Evolutionary conservation across 345 rosid genomes (phyloP).

Genomic region (Hevea brasiliensis): DNA sequence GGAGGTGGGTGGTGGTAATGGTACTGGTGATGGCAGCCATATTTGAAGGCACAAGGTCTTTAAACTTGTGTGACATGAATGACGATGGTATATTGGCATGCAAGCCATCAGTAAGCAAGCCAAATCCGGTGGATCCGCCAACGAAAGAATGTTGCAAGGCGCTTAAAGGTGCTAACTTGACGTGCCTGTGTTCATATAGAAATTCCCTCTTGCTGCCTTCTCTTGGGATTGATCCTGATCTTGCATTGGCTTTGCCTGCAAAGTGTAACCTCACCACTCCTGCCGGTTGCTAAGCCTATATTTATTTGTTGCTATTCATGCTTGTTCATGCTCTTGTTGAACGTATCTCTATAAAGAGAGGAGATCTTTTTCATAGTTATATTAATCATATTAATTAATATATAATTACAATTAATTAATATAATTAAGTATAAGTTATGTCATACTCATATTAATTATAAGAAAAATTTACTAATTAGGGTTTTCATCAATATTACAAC

Average conservation of each 20-base stretch:
- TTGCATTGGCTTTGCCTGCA: slow-evolving; percentile 55
- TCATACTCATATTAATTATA: too few relatives aligned
- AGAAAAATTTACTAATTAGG: too few relatives aligned
- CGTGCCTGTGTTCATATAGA: slow-evolving; percentile 64
- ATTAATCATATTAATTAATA: too few relatives aligned
- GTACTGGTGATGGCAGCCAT: slow-evolving; percentile 10
- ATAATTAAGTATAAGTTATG: too few relatives aligned
- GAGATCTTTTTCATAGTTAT: too few relatives aligned
- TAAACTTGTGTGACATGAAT: slow-evolving; percentile 47
- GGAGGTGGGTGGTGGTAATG: slow-evolving; percentile 6
- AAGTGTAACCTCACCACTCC: slow-evolving; percentile 48
- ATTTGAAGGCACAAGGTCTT: slow-evolving; percentile 25
- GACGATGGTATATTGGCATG: slow-evolving; percentile 53
- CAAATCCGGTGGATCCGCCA: slow-evolving; percentile 48
- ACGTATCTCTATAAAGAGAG: too few relatives aligned
- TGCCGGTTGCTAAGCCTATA: slow-evolving; percentile 23
- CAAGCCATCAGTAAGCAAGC: slow-evolving; percentile 58
- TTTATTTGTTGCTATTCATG: too few relatives aligned
- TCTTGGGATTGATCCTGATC: slow-evolving; percentile 65
- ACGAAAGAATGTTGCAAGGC: slow-evolving; percentile 54
- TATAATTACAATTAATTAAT: too few relatives aligned
- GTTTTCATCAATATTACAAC: too few relatives aligned
- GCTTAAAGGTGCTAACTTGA: slow-evolving; percentile 47
- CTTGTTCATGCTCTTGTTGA: too few relatives aligned
- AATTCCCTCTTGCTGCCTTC: slow-evolving; percentile 48